A percentile compares a stretch with the other conserved stretches of the same genome.
These are phyloP conservation scores for Curvularia sp. DNA, from an alignment of 2,329 filamentous ascomycete genomes.

Conservation along the genomic window DNA sequence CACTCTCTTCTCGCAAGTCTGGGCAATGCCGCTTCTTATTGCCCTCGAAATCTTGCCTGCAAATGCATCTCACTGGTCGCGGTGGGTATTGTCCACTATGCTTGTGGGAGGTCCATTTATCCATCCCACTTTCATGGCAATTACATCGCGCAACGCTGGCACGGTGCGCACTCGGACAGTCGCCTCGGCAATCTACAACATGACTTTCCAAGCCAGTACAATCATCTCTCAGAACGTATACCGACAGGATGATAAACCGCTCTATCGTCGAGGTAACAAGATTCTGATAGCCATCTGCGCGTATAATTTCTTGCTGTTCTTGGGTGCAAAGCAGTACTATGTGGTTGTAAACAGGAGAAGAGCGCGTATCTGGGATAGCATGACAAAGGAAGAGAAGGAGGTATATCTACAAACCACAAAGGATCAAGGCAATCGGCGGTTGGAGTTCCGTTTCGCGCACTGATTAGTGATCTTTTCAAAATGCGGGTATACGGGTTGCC, in stretches of 20 bases:
- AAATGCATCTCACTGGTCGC: conserved; percentile 47
- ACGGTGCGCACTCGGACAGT: conserved; percentile 54
- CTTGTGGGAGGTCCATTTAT: conserved; percentile 54
- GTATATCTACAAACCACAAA: conserved; percentile 46
- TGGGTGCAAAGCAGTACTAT: conserved; percentile 63
- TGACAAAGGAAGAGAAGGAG: conserved; percentile 47
- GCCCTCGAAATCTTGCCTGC: conserved; percentile 45
- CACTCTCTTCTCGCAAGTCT: conserved; percentile 50
- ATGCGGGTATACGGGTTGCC: not conserved
- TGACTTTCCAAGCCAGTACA: conserved; percentile 43
- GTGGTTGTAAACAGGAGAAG: conserved; percentile 56
- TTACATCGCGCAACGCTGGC: conserved; percentile 53
- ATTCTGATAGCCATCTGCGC: conserved; percentile 60
- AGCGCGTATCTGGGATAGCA: conserved; percentile 39
- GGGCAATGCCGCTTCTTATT: conserved; percentile 50
- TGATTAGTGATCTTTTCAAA: not conserved
- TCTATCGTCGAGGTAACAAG: conserved; percentile 62
- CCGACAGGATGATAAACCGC: conserved; percentile 58
- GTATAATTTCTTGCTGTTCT: conserved; percentile 59
- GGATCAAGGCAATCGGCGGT: conserved; percentile 48
- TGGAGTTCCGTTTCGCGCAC: conserved; percentile 27
- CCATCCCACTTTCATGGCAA: conserved; percentile 54
- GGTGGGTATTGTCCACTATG: conserved; percentile 49
- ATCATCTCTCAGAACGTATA: conserved; percentile 58
- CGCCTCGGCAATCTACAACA: conserved; percentile 54